These are phyloP conservation scores for Penicillium sp. DNA, from an alignment of 2,329 filamentous ascomycete genomes.

Conservation along the genomic window DNA sequence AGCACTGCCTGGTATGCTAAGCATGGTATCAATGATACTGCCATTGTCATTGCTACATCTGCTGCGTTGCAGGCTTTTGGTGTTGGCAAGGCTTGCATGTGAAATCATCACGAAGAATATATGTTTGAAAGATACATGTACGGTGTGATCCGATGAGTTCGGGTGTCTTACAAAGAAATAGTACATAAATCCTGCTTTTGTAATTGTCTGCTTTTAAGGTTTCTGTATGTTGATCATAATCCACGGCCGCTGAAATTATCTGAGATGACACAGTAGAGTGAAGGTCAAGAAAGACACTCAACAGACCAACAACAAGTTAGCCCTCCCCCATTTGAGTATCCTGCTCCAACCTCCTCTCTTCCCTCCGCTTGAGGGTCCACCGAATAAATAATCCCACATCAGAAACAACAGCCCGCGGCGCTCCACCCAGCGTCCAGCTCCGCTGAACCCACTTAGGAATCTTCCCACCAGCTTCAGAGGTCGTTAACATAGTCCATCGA, in stretches of 20 bases:
- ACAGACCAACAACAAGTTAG: background rate
- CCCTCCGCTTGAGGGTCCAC: slow-evolving; percentile 28
- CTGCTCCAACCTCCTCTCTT: background rate
- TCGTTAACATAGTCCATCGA: slow-evolving; percentile 41
- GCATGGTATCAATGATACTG: slow-evolving; percentile 26
- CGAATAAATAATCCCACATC: slow-evolving; percentile 41
- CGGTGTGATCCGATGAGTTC: background rate
- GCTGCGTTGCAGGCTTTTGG: slow-evolving; percentile 27
- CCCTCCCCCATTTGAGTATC: background rate
- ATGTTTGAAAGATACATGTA: background rate
- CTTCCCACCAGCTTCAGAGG: slow-evolving; percentile 36
- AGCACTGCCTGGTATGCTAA: slow-evolving; percentile 33
- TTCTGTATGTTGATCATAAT: background rate
- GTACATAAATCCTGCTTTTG: too few relatives aligned
- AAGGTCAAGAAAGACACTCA: background rate
- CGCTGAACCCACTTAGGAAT: slow-evolving; percentile 40
- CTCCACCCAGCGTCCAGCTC: slow-evolving; percentile 37
- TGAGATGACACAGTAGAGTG: background rate
- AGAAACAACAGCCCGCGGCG: slow-evolving; percentile 37
- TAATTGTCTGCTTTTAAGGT: background rate
- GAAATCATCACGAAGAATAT: background rate
- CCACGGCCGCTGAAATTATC: background rate
- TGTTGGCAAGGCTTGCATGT: slow-evolving; percentile 15
- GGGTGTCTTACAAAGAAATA: background rate
- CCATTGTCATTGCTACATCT: slow-evolving; percentile 19